Conservation (phyloP, 129 eudicot species). For the Centaurea solstitialis region DNA sequence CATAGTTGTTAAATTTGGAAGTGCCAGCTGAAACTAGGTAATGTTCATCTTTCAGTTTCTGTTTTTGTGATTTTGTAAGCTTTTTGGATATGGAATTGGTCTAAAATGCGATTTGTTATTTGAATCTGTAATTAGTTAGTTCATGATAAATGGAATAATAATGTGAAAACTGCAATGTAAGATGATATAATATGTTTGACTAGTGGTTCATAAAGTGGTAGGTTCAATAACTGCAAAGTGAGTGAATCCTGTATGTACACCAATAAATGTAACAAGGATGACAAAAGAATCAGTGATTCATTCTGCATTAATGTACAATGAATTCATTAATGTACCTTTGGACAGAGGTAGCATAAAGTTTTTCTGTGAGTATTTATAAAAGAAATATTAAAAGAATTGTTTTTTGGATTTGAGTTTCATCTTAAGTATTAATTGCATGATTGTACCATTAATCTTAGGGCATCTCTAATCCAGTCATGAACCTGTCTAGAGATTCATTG, state of each 20-base stretch:
- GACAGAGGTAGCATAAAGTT: background rate
- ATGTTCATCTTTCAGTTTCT: background rate
- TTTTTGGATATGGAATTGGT: background rate
- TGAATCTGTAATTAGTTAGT: background rate
- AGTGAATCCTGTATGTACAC: conserved; percentile 10
- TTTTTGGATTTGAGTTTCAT: background rate
- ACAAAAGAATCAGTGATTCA: background rate
- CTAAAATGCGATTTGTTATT: background rate
- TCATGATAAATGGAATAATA: background rate
- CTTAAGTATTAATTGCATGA: background rate
- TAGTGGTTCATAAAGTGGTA: background rate
- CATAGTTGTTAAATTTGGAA: conserved; percentile 9
- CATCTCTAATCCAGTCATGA: background rate
- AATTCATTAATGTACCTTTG: background rate
- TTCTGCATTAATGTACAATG: background rate
- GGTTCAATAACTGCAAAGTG: background rate
- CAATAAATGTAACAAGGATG: background rate
- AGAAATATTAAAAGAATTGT: background rate
- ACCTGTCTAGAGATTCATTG: background rate
- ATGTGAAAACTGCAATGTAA: background rate
- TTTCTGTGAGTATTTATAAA: background rate
- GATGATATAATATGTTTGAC: background rate
- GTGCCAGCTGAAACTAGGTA: conserved; percentile 17
- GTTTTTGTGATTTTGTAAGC: background rate
- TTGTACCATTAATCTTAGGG: background rate